phyloP scores from a whole-genome alignment of 768 basidiomycete genomes.

The Hypholoma fasciculare region DNA sequence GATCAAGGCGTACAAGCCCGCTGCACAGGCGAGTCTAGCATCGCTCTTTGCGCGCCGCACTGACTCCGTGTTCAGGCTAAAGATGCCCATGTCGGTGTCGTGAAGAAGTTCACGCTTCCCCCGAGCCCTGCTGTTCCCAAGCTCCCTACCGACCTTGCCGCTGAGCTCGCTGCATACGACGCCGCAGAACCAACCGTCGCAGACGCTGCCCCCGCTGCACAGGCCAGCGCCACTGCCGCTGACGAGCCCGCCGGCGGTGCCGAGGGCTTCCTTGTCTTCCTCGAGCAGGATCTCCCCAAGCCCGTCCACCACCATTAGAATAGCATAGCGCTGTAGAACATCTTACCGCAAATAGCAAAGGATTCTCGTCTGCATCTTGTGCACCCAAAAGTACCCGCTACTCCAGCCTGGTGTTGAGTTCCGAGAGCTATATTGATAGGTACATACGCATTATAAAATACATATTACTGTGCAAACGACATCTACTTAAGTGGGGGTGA shows the following conservation, averaged over 20 bases:
- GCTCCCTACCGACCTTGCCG: slow-evolving; percentile 83
- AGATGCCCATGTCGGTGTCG: slow-evolving; percentile 86
- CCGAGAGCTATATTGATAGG: neutral
- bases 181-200: slow-evolving; percentile 67
- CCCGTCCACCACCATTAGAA: slow-evolving; percentile 54
- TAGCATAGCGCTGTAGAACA: slow-evolving; percentile 11
- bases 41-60: neutral
- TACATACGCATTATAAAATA: slow-evolving; percentile 6
- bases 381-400: neutral
- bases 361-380: too few relatives aligned
- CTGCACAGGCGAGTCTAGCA: slow-evolving; percentile 57
- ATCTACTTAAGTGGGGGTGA: neutral
- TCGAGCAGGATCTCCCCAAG: slow-evolving; percentile 79
- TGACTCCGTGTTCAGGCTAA: slow-evolving; percentile 55
- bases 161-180: slow-evolving; percentile 87
- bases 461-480: slow-evolving; percentile 6
- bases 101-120: slow-evolving; percentile 82
- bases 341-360: too few relatives aligned
- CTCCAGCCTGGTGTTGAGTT: neutral
- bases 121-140: slow-evolving; percentile 71
- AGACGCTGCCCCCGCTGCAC: slow-evolving; percentile 31
- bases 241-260: slow-evolving; percentile 56
- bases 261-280: slow-evolving; percentile 75
- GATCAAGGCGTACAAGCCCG: slow-evolving; percentile 87
- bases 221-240: slow-evolving; percentile 27